Evolutionary conservation across 2,329 filamentous ascomycete species (phyloP), one percentile per base, ranked within the genome.

Genomic region (Albifimbria verrucaria): DNA sequence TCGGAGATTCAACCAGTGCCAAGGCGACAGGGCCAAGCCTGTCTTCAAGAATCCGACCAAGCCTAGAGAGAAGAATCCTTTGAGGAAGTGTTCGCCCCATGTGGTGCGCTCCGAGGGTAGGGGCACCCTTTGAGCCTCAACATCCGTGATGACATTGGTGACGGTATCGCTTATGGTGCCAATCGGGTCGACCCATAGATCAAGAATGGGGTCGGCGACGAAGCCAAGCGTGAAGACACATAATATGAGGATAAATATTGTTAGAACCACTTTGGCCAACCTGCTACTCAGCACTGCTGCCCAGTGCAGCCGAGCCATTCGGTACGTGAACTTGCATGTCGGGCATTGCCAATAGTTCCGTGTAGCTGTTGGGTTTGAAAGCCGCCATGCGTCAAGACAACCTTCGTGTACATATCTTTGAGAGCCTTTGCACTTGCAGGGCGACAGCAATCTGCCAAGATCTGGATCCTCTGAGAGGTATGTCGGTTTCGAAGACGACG

Each of bases 401-500:
- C 86, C 88, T 70, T 97, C 91, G 69, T 99, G 94, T 22, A 97
- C 92, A 71, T 96, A 97, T 73, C 90, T 90, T 62, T 93, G 90
- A 39, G 89, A 90, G 50, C 94, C 94, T 74, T 90, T 95, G 80
- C 94, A 99, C 72, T 87, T 86, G 78, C 94, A 99, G 32, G 94
- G 94, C 51, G 89, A 88, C 62, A 97, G 82, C 24, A 99, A 77
- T 49, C 91, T 86, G 39, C 90, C 90, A 25, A 88, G 80, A 58
- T 87, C 80, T 7, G 85, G 79, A 59, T 90, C 89, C 56, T 89
- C 83, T 22, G 90, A 92, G 49, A 86, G 80, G 65, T 96, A 96
- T 20, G 68, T 69, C 7, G 73, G 73, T 23, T 66, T 64, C 20
- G 70, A 68, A 18, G 69, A 59, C n/a, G 58, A 48, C 52, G 61